These are phyloP conservation scores for Venturia asperata DNA, from an alignment of 2,329 filamentous ascomycete genomes.

Conservation along the genomic window DNA sequence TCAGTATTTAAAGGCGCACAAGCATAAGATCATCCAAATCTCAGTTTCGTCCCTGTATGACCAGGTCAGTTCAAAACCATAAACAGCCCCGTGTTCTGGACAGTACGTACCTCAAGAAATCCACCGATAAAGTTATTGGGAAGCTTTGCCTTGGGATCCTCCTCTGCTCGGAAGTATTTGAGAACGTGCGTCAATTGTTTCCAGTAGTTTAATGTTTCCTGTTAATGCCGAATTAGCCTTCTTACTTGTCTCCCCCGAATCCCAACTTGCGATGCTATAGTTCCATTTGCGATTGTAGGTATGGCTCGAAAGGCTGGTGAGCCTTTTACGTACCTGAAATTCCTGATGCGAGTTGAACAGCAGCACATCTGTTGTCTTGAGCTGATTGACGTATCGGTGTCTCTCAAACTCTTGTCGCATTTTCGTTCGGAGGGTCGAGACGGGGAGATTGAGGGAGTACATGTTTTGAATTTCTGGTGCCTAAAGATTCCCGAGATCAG, in stretches of 20 bases:
- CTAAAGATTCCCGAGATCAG: conserved; percentile 42
- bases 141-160: conserved; percentile 65
- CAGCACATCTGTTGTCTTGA: conserved; percentile 80
- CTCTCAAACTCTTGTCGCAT: conserved; percentile 96
- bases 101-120: conserved; percentile 74
- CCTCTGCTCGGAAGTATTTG: conserved; percentile 91
- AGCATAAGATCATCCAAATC: conserved; percentile 11
- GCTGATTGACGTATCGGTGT: conserved; percentile 85
- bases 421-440: conserved; percentile 82
- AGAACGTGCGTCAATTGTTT: conserved; percentile 93
- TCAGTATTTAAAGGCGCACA: conserved; percentile 8
- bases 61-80: conserved; percentile 6
- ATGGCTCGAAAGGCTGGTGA: background rate
- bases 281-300: background rate
- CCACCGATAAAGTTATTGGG: conserved; percentile 87
- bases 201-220: conserved; percentile 99
- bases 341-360: conserved; percentile 87
- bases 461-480: conserved; percentile 94
- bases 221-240: background rate
- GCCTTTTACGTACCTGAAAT: conserved; percentile 68
- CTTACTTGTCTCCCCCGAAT: background rate
- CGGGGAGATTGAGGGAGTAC: conserved; percentile 87
- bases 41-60: conserved; percentile 34
- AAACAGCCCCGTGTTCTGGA: background rate
- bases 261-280: background rate